phyloP scores from a whole-genome alignment of 805 yeast genomes.

The Spathaspora passalidarum region DNA sequence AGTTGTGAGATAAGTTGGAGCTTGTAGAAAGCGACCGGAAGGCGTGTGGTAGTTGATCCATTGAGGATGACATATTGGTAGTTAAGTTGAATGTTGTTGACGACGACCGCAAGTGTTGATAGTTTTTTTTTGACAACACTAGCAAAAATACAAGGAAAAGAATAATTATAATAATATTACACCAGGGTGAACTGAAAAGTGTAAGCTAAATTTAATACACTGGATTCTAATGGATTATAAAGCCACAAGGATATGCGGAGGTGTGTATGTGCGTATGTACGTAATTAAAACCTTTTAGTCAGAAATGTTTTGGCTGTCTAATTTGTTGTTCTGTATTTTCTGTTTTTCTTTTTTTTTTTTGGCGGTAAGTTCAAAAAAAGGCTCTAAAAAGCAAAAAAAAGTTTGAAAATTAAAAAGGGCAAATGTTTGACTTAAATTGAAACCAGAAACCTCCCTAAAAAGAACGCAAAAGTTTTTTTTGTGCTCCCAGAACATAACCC shows the following conservation, averaged over 20 bases:
- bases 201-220: neutral
- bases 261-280: neutral
- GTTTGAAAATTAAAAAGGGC: too few species aligned
- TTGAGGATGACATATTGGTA: slow-evolving; percentile 2
- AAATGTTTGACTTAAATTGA: neutral
- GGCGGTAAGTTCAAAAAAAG: neutral
- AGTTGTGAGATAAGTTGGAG: slow-evolving; percentile 6
- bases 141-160: neutral
- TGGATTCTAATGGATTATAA: too few species aligned
- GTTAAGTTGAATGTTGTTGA: too few species aligned
- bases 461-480: neutral
- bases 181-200: too few species aligned
- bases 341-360: neutral
- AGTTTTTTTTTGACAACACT: neutral
- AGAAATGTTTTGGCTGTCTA: neutral
- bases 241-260: too few species aligned
- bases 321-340: neutral
- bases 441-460: neutral
- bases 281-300: neutral
- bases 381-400: too few species aligned
- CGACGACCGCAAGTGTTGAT: neutral
- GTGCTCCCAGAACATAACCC: neutral
- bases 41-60: slow-evolving; percentile 20
- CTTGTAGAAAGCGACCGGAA: slow-evolving; percentile 39
- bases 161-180: neutral